A percentile compares a stretch with the other conserved stretches of the same genome.
Conservation (phyloP, 176 grass and related monocot genomes). For the Cenchrus fungigraminus region DNA sequence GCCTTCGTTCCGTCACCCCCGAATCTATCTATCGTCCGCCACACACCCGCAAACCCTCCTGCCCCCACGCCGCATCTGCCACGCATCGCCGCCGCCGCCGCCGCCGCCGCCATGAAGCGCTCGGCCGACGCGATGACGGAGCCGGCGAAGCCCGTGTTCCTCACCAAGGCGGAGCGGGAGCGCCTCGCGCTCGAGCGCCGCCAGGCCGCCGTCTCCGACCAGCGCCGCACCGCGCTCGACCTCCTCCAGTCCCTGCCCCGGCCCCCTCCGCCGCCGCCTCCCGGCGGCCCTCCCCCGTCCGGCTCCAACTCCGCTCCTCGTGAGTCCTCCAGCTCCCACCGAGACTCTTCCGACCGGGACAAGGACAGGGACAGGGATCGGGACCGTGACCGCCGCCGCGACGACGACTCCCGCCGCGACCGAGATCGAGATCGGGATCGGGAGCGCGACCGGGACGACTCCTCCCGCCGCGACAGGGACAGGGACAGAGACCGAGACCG, state of each 20-base stretch:
- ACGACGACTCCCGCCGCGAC: constrained; percentile 59
- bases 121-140: constrained; percentile 49
- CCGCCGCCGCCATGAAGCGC: constrained; percentile 77
- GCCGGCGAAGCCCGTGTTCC: constrained; percentile 63
- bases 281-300: constrained; percentile 15
- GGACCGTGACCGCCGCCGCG: constrained; percentile 46
- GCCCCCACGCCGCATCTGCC: background rate
- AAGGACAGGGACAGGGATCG: constrained; percentile 23
- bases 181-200: constrained; percentile 81
- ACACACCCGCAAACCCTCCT: constrained; percentile 8
- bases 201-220: constrained; percentile 78
- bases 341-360: constrained; percentile 40
- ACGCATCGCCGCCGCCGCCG: constrained; percentile 30
- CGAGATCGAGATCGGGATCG: constrained; percentile 70
- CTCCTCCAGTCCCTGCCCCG: constrained; percentile 57
- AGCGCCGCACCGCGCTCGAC: constrained; percentile 63
- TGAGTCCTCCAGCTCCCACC: constrained; percentile 31
- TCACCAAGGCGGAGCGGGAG: constrained; percentile 77
- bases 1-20: background rate
- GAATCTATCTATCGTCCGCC: background rate
- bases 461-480: constrained; percentile 51
- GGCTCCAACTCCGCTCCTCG: constrained; percentile 36
- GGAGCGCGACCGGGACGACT: constrained; percentile 55
- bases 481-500: constrained; percentile 58
- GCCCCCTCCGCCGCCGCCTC: constrained; percentile 30